A percentile compares a stretch with the other conserved stretches of the same genome.
phyloP scores from a whole-genome alignment of 2,329 filamentous ascomycete genomes.

The Elsinoe perseae region DNA sequence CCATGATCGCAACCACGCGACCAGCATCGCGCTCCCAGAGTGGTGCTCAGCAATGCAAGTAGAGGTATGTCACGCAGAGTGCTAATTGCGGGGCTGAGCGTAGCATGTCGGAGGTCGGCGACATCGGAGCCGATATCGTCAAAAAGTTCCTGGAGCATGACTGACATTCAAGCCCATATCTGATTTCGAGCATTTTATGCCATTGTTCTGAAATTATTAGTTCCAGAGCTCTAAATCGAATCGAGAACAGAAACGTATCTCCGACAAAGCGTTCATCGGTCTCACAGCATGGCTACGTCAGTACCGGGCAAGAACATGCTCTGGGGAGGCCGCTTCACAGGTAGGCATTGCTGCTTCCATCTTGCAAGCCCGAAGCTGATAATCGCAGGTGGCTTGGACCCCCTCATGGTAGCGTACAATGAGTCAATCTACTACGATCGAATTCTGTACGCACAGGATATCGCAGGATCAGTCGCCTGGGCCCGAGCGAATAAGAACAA shows the following conservation, averaged over 20 bases:
- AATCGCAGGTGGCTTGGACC: conserved; percentile 63
- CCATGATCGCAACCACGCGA: conserved; percentile 19
- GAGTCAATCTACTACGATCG: conserved; percentile 72
- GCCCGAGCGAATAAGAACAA: conserved; percentile 69
- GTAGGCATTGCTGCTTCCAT: conserved; percentile 27
- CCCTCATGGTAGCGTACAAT: conserved; percentile 81
- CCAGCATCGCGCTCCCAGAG: not conserved
- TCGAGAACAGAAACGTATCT: not conserved
- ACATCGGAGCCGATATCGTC: conserved; percentile 9
- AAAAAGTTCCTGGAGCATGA: not conserved
- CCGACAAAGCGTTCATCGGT: not conserved
- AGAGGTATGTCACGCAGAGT: not conserved
- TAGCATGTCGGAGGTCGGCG: not conserved
- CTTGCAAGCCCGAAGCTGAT: not conserved
- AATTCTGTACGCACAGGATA: conserved; percentile 70
- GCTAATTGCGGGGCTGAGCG: not conserved
- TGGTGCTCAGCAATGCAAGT: not conserved
- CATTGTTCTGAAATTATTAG: not conserved
- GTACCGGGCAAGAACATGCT: conserved; percentile 44
- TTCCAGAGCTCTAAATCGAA: not conserved
- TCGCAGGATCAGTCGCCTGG: conserved; percentile 71
- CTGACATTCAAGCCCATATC: not conserved
- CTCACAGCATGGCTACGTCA: conserved; percentile 7
- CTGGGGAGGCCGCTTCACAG: conserved; percentile 56
- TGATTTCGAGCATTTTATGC: not conserved